A percentile compares a stretch with the other conserved stretches of the same genome.
These are phyloP conservation scores for Diplodia mutila DNA, from an alignment of 2,329 filamentous ascomycete species.

Conservation along the genomic window DNA sequence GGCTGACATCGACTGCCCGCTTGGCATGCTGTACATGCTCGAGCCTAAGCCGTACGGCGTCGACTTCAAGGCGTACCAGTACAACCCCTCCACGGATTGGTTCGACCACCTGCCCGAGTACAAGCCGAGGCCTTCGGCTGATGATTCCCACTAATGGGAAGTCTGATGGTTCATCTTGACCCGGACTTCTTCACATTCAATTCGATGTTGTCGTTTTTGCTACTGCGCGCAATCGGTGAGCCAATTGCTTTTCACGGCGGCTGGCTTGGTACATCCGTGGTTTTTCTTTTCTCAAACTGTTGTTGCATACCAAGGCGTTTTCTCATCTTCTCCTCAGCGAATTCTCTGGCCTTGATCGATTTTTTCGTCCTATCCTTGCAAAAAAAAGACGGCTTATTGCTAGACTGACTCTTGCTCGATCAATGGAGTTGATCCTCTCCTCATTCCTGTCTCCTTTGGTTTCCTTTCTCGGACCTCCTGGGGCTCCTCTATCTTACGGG, in stretches of 20 bases:
- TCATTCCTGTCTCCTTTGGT: background rate
- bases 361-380: background rate
- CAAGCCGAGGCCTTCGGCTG: conserved; percentile 55
- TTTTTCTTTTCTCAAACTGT: background rate
- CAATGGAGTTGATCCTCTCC: background rate
- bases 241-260: background rate
- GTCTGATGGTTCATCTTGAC: background rate
- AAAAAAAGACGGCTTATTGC: background rate
- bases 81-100: conserved; percentile 75
- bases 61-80: conserved; percentile 93
- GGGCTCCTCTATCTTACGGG: background rate
- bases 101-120: conserved; percentile 89
- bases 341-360: no score
- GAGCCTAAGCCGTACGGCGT: conserved; percentile 98
- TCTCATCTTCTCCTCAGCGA: background rate
- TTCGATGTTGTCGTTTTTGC: conserved; percentile 20
- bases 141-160: background rate
- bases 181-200: background rate
- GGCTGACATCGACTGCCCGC: conserved; percentile 88
- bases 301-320: conserved; percentile 9
- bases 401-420: background rate
- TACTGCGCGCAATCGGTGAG: conserved; percentile 1
- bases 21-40: conserved; percentile 92
- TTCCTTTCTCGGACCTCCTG: background rate
- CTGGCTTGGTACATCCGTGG: background rate